Conservation (phyloP, 768 basidiomycete species). For the Suillus plorans region DNA sequence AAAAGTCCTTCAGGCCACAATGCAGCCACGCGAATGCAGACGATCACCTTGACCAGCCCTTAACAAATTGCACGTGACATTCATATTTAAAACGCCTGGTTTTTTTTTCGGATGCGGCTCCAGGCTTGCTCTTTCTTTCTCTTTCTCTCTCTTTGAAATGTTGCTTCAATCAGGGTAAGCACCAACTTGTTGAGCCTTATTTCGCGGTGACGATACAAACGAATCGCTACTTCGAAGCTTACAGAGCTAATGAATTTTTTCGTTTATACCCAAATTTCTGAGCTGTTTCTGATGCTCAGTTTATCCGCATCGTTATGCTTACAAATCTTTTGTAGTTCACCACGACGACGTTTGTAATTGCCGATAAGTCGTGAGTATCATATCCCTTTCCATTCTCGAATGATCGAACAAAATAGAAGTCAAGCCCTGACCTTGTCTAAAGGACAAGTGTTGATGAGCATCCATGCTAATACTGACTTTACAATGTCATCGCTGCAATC, state of each 20-base stretch:
- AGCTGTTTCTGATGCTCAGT: slow-evolving; percentile 36
- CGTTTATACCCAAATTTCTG: slow-evolving; percentile 94
- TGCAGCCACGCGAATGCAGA: slow-evolving; percentile 1
- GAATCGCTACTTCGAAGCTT: slow-evolving; percentile 91
- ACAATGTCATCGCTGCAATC: not conserved
- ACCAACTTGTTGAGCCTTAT: slow-evolving; percentile 14
- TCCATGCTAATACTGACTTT: slow-evolving; percentile 89
- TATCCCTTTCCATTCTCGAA: slow-evolving; percentile 19
- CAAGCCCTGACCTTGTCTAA: slow-evolving; percentile 84
- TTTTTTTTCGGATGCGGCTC: slow-evolving; percentile 8
- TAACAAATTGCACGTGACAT: slow-evolving; percentile 32
- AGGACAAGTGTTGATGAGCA: slow-evolving; percentile 72
- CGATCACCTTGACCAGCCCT: slow-evolving; percentile 33
- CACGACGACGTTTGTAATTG: not conserved
- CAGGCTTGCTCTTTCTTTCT: slow-evolving; percentile 11
- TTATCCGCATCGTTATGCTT: slow-evolving; percentile 1
- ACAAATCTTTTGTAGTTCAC: not conserved
- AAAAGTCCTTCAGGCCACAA: slow-evolving; percentile 11
- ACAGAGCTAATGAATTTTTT: slow-evolving; percentile 59
- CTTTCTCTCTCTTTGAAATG: too few species aligned
- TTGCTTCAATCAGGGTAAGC: slow-evolving; percentile 28
- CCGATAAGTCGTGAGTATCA: slow-evolving; percentile 34
- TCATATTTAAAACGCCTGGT: slow-evolving; percentile 13
- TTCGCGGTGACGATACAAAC: slow-evolving; percentile 59
- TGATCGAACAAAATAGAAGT: slow-evolving; percentile 85